Evolutionary conservation across 208 protist species (phyloP).

Genomic region (Leishmania amazonensis): DNA sequence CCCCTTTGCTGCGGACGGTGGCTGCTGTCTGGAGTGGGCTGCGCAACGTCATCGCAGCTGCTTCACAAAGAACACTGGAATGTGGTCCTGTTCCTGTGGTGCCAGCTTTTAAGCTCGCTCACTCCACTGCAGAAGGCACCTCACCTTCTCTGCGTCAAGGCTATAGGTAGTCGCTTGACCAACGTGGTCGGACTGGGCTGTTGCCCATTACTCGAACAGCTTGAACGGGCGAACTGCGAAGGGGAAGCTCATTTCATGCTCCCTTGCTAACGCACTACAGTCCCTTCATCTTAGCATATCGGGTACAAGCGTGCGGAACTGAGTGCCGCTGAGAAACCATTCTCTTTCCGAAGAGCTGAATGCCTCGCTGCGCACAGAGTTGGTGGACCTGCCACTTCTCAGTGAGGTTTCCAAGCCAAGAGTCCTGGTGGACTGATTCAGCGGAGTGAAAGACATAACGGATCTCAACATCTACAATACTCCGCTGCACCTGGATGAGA

Average conservation of each 20-base stretch:
- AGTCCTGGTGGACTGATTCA: background rate
- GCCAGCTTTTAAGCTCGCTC: background rate
- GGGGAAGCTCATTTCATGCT: background rate
- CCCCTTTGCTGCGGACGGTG: background rate
- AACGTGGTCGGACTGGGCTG: background rate
- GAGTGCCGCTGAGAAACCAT: background rate
- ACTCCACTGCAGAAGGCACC: background rate
- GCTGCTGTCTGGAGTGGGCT: background rate
- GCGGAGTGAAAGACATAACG: background rate
- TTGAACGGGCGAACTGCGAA: background rate
- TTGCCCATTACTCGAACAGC: background rate
- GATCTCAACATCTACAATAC: background rate
- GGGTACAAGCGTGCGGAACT: background rate
- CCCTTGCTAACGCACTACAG: background rate
- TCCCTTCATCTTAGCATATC: background rate
- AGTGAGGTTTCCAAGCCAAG: background rate
- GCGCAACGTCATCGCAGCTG: background rate
- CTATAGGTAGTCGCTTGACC: background rate
- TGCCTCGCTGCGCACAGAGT: background rate
- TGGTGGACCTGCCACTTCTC: background rate
- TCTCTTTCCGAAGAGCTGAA: background rate
- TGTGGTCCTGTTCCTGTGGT: background rate
- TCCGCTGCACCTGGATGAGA: background rate
- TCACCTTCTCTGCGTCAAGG: background rate
- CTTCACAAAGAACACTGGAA: background rate